These are phyloP conservation scores for Blepharisma undulans DNA, from an alignment of 169 alveolate species.

Conservation along the genomic window DNA sequence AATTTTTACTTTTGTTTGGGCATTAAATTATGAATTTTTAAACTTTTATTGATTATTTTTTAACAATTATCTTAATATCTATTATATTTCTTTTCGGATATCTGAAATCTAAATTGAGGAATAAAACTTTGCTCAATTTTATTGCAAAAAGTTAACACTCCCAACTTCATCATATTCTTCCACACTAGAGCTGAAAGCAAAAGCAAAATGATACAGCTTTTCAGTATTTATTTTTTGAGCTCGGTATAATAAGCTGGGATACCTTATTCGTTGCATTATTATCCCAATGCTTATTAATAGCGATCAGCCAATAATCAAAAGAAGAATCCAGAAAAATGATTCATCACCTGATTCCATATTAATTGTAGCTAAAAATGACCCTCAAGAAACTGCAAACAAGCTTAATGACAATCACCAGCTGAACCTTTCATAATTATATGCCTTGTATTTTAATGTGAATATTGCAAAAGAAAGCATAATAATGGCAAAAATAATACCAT, in stretches of 20 bases:
- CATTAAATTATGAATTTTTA: no score
- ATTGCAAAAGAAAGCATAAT: neutral
- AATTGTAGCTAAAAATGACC: conserved; percentile 7
- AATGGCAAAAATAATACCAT: conserved; percentile 17
- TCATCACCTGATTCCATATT: neutral
- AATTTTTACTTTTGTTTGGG: no score
- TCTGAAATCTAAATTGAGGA: neutral
- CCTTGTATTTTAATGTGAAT: neutral
- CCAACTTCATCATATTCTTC: neutral
- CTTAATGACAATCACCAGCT: neutral
- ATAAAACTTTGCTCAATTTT: no score
- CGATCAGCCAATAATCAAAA: conserved; percentile 9
- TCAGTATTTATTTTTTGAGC: neutral
- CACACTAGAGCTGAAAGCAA: neutral
- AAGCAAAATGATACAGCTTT: neutral
- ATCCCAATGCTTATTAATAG: neutral
- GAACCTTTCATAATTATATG: conserved; percentile 32
- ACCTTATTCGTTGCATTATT: neutral
- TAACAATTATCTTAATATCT: no score
- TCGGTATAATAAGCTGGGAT: neutral
- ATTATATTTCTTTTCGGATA: no score
- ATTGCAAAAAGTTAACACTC: neutral
- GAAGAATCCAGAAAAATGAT: conserved; percentile 14
- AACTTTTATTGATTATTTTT: no score
- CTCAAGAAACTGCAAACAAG: neutral